Conservation (phyloP, 1,284 basidiomycete genomes). For the Leccinum subrobustum region DNA sequence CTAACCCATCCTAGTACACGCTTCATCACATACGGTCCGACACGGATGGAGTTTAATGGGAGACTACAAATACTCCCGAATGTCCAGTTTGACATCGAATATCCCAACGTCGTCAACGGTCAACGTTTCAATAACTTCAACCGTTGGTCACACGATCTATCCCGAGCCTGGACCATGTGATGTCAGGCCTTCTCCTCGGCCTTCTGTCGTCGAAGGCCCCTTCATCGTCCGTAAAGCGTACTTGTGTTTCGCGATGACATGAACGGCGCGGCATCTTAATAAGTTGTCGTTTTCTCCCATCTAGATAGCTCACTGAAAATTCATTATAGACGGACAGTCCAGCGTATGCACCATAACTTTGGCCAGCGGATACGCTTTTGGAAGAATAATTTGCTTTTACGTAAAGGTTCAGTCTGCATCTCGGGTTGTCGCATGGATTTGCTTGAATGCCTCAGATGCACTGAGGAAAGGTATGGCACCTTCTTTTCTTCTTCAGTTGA, state of each 20-base stretch:
- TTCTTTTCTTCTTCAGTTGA: background rate
- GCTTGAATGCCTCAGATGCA: background rate
- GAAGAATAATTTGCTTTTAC: background rate
- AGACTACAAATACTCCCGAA: background rate
- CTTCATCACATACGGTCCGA: too few relatives aligned
- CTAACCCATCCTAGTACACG: too few relatives aligned
- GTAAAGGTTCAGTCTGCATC: background rate
- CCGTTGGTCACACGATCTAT: background rate
- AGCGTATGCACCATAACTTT: background rate
- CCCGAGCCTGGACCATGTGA: background rate
- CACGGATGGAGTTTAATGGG: background rate
- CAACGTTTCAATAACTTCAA: background rate
- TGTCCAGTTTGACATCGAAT: too few relatives aligned
- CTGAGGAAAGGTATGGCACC: background rate
- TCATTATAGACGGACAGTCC: background rate
- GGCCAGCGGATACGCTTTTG: background rate
- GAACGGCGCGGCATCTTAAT: background rate
- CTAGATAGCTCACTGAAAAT: background rate
- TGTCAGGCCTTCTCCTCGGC: background rate
- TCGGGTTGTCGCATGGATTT: background rate
- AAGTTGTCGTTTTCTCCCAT: background rate
- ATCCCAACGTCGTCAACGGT: too few relatives aligned
- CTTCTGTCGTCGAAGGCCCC: background rate
- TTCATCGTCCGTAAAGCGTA: background rate
- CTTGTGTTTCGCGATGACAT: background rate